Conservation (phyloP, 768 basidiomycete species). For the Candolleomyces efflorescens region DNA sequence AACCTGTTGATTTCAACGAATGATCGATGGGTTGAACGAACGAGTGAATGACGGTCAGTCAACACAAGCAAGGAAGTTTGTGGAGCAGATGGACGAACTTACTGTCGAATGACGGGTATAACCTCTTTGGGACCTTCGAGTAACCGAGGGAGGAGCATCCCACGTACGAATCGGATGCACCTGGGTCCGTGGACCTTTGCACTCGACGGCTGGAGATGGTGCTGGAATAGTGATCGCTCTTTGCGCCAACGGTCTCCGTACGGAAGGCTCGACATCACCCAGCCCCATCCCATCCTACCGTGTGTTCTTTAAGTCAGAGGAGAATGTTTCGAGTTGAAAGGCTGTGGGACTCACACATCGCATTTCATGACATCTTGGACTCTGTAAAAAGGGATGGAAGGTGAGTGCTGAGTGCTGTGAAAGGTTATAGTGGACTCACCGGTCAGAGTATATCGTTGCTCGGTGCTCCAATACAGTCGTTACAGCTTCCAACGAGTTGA, state of each 20-base stretch:
- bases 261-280: conserved; percentile 13
- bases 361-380: background rate
- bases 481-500: background rate
- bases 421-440: background rate
- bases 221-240: conserved; percentile 16
- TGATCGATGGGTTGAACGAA: background rate
- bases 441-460: background rate
- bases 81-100: background rate
- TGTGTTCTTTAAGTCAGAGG: no score
- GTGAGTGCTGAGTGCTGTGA: background rate
- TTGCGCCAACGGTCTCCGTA: conserved; percentile 22
- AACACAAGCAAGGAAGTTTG: no score
- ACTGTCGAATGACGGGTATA: background rate
- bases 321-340: background rate
- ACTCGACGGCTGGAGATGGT: conserved; percentile 16
- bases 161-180: conserved; percentile 11
- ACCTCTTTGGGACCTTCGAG: background rate
- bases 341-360: background rate
- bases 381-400: background rate
- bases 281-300: conserved; percentile 8
- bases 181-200: conserved; percentile 9
- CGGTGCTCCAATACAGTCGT: background rate
- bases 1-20: conserved; percentile 10
- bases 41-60: no score
- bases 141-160: conserved; percentile 2